These are phyloP conservation scores for Metahyphopichia silvanorum DNA, from an alignment of 805 yeast species.

Conservation along the genomic window DNA sequence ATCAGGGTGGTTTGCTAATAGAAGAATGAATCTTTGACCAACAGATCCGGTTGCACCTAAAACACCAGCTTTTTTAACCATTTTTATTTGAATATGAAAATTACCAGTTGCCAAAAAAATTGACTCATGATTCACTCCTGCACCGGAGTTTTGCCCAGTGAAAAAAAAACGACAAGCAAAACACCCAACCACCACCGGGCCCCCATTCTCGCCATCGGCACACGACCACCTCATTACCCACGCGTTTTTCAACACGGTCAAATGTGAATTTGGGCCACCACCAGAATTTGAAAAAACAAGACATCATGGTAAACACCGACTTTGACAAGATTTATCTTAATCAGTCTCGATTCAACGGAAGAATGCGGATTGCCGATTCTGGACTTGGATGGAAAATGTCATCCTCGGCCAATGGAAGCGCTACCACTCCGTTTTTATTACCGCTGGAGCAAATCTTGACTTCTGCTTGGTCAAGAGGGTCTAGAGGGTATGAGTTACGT, in stretches of 20 bases:
- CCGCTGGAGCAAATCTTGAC: conserved; percentile 83
- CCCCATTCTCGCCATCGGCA: too few species aligned
- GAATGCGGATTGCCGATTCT: conserved; percentile 92
- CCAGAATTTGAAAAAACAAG: too few species aligned
- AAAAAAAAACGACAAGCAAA: too few species aligned
- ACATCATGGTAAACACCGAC: conserved; percentile 61
- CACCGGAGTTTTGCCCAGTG: too few species aligned
- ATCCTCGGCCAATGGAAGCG: conserved; percentile 41
- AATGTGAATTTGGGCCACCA: too few species aligned
- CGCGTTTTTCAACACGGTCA: too few species aligned
- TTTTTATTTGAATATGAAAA: too few species aligned
- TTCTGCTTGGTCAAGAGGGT: conserved; percentile 89
- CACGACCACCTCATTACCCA: too few species aligned
- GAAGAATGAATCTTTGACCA: conserved; percentile 90
- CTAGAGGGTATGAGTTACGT: conserved; percentile 85
- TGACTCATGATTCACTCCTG: too few species aligned
- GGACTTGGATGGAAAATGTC: conserved; percentile 96
- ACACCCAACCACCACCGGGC: too few species aligned
- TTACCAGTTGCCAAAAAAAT: too few species aligned
- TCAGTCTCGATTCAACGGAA: conserved; percentile 79
- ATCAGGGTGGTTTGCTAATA: conserved; percentile 84
- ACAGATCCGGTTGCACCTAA: conserved; percentile 98
- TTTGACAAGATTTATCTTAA: conserved; percentile 89
- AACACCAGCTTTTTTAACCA: conserved; percentile 68
- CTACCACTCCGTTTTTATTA: conserved; percentile 69